Percentiles rank a stretch among this genome's conserved stretches.
These are phyloP conservation scores for Pythium periplocum DNA, from an alignment of 352 stramenopile species.

Conservation along the genomic window DNA sequence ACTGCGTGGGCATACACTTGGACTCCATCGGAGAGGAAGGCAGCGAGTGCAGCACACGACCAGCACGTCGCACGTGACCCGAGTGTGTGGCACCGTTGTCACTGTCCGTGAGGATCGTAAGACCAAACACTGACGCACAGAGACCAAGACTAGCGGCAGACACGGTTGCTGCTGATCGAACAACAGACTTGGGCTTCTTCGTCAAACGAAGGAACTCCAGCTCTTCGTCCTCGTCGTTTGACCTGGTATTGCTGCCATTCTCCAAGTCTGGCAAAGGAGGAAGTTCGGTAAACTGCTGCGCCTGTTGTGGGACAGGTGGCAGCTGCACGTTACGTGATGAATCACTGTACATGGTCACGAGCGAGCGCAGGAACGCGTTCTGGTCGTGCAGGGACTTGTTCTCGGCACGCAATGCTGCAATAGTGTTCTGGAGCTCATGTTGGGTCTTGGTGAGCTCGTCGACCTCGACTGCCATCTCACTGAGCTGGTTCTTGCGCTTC, in stretches of 20 bases:
- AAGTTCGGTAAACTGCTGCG: conserved; percentile 5
- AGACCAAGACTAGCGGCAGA: conserved; percentile 57
- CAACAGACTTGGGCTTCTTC: conserved; percentile 21
- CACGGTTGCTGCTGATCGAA: conserved; percentile 23
- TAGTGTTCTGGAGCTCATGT: conserved; percentile 60
- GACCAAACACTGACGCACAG: conserved; percentile 73
- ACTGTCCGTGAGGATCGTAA: conserved; percentile 62
- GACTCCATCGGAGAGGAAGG: conserved; percentile 18
- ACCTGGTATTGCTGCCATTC: conserved; percentile 14
- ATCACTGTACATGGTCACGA: conserved; percentile 51
- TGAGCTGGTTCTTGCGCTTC: conserved; percentile 65
- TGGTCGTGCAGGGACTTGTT: conserved; percentile 80
- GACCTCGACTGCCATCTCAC: conserved; percentile 51
- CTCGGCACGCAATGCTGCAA: conserved; percentile 60
- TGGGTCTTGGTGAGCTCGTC: conserved; percentile 62
- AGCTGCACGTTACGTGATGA: conserved; percentile 10
- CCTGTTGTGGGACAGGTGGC: conserved; percentile 25
- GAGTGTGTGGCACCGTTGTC: conserved; percentile 28
- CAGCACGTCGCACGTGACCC: conserved; percentile 42
- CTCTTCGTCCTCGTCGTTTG: conserved; percentile 28
- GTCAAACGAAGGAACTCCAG: conserved; percentile 26
- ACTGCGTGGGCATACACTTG: conserved; percentile 23
- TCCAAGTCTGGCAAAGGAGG: conserved; percentile 21
- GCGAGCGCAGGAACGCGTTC: conserved; percentile 68
- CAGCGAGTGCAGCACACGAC: conserved; percentile 60